Percentiles rank a stretch among this genome's conserved stretches.
Conservation (phyloP, 495 filamentous ascomycete species). For the Aspergillus cavernicola region DNA sequence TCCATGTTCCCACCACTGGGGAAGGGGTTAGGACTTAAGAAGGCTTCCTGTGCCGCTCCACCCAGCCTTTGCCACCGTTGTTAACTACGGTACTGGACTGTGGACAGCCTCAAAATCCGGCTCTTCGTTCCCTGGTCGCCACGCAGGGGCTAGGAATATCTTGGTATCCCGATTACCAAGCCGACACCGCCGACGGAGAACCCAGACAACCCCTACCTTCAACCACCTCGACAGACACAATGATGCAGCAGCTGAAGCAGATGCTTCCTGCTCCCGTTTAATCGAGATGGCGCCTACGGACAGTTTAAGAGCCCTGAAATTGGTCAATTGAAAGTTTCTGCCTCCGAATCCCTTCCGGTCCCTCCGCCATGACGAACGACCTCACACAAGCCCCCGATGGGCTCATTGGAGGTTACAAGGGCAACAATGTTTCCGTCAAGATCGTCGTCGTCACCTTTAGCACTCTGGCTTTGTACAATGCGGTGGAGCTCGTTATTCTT, state of each 20-base stretch:
- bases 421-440: conserved; percentile 24
- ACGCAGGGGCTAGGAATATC: background rate
- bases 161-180: too few species aligned
- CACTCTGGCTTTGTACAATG: conserved; percentile 49
- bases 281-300: background rate
- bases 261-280: background rate
- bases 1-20: background rate
- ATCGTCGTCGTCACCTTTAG: conserved; percentile 47
- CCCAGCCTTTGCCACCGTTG: background rate
- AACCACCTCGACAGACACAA: background rate
- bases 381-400: conserved; percentile 25
- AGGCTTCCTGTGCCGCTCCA: background rate
- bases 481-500: conserved; percentile 45
- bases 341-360: conserved; percentile 56
- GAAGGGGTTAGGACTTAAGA: background rate
- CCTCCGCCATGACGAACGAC: conserved; percentile 1
- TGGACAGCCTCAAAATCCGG: background rate
- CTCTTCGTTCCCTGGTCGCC: background rate
- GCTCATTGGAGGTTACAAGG: conserved; percentile 34
- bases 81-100: background rate
- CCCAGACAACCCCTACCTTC: background rate
- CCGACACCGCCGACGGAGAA: background rate
- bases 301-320: background rate
- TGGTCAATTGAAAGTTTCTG: conserved; percentile 40
- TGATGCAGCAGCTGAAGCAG: background rate